These are phyloP conservation scores for Aspergillus campestris DNA, from an alignment of 495 filamentous ascomycete genomes.

Conservation along the genomic window DNA sequence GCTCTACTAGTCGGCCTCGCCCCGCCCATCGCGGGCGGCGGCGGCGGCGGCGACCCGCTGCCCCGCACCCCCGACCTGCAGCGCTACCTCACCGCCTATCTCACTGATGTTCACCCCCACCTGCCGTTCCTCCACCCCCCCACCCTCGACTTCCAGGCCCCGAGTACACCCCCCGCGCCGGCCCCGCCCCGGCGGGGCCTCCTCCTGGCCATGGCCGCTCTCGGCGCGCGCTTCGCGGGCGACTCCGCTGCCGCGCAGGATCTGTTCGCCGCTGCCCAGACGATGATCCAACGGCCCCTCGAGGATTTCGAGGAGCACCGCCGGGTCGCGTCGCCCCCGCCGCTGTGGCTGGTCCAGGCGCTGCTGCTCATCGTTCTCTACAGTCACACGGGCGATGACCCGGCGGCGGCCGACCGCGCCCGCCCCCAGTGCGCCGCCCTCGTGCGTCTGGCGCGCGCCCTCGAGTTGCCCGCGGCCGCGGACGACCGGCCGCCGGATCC, in stretches of 20 bases:
- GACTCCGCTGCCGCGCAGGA: conserved; percentile 74
- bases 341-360: conserved; percentile 95
- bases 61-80: conserved; percentile 90
- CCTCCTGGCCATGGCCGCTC: conserved; percentile 91
- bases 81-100: conserved; percentile 84
- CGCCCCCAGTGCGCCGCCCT: conserved; percentile 85
- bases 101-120: conserved; percentile 92
- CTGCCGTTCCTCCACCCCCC: conserved; percentile 88
- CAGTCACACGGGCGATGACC: conserved; percentile 91
- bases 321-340: conserved; percentile 78
- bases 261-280: conserved; percentile 86
- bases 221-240: conserved; percentile 90
- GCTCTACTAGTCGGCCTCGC: conserved; percentile 76
- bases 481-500: conserved; percentile 34
- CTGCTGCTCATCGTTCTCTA: conserved; percentile 97
- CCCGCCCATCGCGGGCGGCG: conserved; percentile 52
- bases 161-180: conserved; percentile 55
- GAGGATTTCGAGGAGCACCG: conserved; percentile 92
- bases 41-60: conserved; percentile 48
- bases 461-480: conserved; percentile 51
- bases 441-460: conserved; percentile 83
- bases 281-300: conserved; percentile 87
- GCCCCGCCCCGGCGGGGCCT: conserved; percentile 80
- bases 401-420: conserved; percentile 81
- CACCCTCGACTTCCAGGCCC: conserved; percentile 85